These are phyloP conservation scores for Claviceps cyperi DNA, from an alignment of 2,329 filamentous ascomycete genomes.

Conservation along the genomic window DNA sequence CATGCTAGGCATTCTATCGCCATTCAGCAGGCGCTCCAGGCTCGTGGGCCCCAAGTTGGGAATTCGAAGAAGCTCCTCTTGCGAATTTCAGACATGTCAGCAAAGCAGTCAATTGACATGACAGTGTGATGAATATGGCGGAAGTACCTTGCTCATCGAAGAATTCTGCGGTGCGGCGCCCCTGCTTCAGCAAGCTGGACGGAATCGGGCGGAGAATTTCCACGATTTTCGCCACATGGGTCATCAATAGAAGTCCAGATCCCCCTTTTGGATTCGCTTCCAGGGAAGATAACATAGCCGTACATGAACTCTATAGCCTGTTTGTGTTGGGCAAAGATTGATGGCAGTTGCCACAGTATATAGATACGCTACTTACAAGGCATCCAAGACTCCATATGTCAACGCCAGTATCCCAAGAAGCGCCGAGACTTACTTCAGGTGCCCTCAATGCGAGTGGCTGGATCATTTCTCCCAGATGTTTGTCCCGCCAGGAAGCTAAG, in stretches of 20 bases:
- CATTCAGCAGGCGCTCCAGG: slow-evolving; percentile 1
- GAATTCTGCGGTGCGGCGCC: background rate
- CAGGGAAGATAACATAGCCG: background rate
- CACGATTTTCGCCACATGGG: background rate
- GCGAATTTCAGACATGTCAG: background rate
- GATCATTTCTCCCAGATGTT: no score
- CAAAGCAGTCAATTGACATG: background rate
- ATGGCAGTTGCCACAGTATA: no score
- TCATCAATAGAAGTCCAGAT: no score
- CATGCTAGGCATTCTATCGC: background rate
- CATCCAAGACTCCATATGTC: no score
- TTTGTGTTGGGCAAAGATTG: no score
- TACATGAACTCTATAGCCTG: background rate
- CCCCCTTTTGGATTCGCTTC: no score
- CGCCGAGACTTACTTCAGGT: no score
- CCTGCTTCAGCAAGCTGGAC: background rate
- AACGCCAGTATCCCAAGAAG: no score
- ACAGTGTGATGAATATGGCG: background rate
- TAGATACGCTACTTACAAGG: no score
- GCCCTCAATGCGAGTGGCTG: no score
- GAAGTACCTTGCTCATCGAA: slow-evolving; percentile 1
- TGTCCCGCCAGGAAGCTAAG: no score
- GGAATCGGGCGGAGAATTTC: background rate
- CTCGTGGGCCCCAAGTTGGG: background rate
- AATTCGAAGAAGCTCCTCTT: slow-evolving; percentile 1